Evolutionary conservation across 2,329 filamentous ascomycete species (phyloP), one percentile per base, ranked within the genome.

Genomic region (Diplodia intermedia): DNA sequence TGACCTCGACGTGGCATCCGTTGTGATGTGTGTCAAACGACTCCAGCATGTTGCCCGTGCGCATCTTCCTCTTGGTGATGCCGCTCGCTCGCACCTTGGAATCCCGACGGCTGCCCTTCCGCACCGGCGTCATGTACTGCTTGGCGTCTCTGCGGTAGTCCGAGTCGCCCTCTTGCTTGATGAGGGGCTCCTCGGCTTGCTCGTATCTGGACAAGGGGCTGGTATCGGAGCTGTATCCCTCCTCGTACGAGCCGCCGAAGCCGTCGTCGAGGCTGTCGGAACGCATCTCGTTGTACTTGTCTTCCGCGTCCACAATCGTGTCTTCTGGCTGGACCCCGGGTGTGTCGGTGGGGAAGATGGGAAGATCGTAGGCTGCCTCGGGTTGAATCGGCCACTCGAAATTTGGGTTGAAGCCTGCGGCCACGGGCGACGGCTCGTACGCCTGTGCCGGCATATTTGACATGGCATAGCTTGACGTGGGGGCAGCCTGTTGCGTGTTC

Each of bases 91-190:
- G 57, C 57, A 63, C 60, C 60, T 63, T 68, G 40, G 65, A 57
- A 7, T 61, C 66, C 20, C 50, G 43, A 7, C 66, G 55, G 20
- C 66, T 67, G 66, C 61, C 52, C 36, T 62, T 67, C 47, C 66
- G 33, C 38, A 49, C 31, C 29, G 11, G 73, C 71, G 23, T 65
- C 71, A 9, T 69, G 66, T 15, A 76, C n/a, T 69, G 49, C 20
- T 70, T 69, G n/a, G 49, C 47, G 50, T 74, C 73, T 38, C 60
- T 36, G 47, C 67, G 68, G 69, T 73, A 65, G 50, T 65, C 54
- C 4, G 40, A 70, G 31, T 68, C 73, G 71, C 18, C 73, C 72
- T 63, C 75, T 70, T 29, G 73, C 74, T 14, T 73, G 72, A 40
- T 70, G 71, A 29, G 70, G 63, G 4, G 47, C 63, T 31, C 68